phyloP scores from a whole-genome alignment of 1,139 yeast genomes.

The Kurtzmaniella quercitrusa region DNA sequence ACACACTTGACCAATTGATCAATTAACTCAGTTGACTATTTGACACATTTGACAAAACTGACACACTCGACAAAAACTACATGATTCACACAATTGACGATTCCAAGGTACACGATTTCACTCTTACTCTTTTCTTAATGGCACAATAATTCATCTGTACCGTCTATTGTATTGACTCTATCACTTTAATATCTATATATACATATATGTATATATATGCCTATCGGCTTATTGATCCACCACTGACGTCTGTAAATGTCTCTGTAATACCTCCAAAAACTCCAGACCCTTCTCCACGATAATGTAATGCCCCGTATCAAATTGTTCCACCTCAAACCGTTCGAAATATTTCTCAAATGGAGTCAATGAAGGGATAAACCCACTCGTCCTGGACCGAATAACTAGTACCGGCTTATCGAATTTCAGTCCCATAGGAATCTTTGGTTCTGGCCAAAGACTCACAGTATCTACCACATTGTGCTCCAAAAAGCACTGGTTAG shows the following conservation, averaged over 20 bases:
- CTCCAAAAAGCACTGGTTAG: constrained; percentile 14
- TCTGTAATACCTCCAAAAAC: constrained; percentile 22
- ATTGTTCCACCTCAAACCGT: constrained; percentile 20
- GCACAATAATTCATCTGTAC: no score
- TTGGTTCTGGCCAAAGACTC: constrained; percentile 41
- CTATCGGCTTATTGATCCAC: neutral
- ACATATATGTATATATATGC: neutral
- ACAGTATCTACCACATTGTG: constrained; percentile 26
- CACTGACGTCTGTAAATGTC: neutral
- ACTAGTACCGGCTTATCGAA: constrained; percentile 38
- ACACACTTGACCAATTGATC: no score
- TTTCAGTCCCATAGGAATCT: constrained; percentile 13
- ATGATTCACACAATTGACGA: no score
- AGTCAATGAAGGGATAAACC: constrained; percentile 27
- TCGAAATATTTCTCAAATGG: constrained; percentile 37
- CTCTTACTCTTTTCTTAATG: no score
- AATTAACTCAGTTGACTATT: no score
- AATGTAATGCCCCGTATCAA: constrained; percentile 46
- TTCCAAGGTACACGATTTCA: no score
- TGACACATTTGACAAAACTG: no score
- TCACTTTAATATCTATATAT: no score
- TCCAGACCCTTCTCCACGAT: constrained; percentile 37
- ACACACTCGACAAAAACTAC: no score
- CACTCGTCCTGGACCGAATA: constrained; percentile 37
- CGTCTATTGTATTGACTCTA: no score